Evolutionary conservation across 2,329 filamentous ascomycete genomes (phyloP), one percentile per base, ranked within the genome.

Genomic region (Colletotrichum chrysophilum): DNA sequence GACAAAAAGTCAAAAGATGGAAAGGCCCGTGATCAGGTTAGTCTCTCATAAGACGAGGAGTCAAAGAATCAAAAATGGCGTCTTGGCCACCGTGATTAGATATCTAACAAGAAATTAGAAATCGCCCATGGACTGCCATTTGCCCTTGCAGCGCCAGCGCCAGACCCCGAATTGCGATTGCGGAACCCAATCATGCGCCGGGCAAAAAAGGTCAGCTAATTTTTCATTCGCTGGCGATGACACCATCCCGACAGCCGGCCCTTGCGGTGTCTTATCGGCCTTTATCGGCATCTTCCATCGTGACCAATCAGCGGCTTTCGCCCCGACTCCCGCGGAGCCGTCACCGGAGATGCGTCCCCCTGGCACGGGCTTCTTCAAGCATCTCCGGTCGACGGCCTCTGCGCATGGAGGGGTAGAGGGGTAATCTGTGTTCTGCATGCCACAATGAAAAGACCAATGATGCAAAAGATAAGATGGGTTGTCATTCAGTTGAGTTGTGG

Each of bases 181-280:
- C 65, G 43, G 70, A 38, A 48, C 38, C 74, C 74, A 75, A 75
- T 75, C 74, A 75, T 65, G 70, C 70, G 58, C n/a, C 70, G n/a
- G 70, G 48, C 64, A 68, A 65, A 73, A 61, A 64, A 43, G 24
- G 71, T 65, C 56, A 67, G 66, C 56, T 75, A 48, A 75, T 52
- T 76, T 76, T 76, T 76, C 71, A 76, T 76, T 74, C 66, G 74
- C 66, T 60, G 32, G 61, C 58, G 74, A 75, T 76, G 74, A 76
- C 74, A 75, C 74, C 74, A 76, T 76, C 71, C 75, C 75, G 71
- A 76, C n/a, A 76, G 74, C 75, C 75, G 75, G 12, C 56, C 58
- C 32, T 18, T 34, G n/a, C 13, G 7, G 13, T 36, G 34, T 24
- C 70, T 74, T 70, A 70, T 74, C 71, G 70, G 43, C 56, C 58